Evolutionary conservation across 2,329 filamentous ascomycete species (phyloP), one percentile per base, ranked within the genome.

Genomic region (Aspergillus proliferans): DNA sequence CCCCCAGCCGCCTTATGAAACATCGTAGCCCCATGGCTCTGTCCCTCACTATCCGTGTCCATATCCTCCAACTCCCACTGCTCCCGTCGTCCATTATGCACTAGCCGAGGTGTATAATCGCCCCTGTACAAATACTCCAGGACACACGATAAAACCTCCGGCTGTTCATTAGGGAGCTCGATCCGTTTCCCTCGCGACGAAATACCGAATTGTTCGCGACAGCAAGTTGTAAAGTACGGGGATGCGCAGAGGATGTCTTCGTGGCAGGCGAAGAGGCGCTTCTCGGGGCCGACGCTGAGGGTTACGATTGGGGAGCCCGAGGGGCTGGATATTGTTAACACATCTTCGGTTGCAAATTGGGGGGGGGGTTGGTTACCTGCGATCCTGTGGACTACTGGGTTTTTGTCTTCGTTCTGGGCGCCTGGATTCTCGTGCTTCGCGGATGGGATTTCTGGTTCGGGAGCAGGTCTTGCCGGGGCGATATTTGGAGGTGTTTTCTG

Each of bases 91-190:
- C 90, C 89, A 73, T 92, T 88, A 71, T 89, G 88, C 49, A 88
- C 72, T 21, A 95, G 78, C 15, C 86, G 85, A 3, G 91, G 90
- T 59, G 85, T 91, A 73, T 95, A 95, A 70, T 95, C 91, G 55
- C 90, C 90, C 72, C 94, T 94, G 79, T 94, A 94, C 49, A 96
- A 82, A 59, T 86, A 95, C 66, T 96, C 91, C 49, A 96, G 83
- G 9, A 96, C 79, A 5, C 86, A 90, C 6, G 88, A 94, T 70
- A 96, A 91, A 62, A 95, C 85, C 67, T 95, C 89, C 18, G 91
- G 89, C 59, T 91, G 85, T 69, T 95, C 91, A 52, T 92, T 83
- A 1, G 88, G 86, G 2, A 95, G 81, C 46, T 85, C 79, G 65
- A 95, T 86, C 47, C 85, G 84, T 71, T 88, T 90, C 64, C 75